A percentile compares a stretch with the other conserved stretches of the same genome.
Conservation (phyloP, 495 filamentous ascomycete genomes). For the Sphaerosporella brunnea region DNA sequence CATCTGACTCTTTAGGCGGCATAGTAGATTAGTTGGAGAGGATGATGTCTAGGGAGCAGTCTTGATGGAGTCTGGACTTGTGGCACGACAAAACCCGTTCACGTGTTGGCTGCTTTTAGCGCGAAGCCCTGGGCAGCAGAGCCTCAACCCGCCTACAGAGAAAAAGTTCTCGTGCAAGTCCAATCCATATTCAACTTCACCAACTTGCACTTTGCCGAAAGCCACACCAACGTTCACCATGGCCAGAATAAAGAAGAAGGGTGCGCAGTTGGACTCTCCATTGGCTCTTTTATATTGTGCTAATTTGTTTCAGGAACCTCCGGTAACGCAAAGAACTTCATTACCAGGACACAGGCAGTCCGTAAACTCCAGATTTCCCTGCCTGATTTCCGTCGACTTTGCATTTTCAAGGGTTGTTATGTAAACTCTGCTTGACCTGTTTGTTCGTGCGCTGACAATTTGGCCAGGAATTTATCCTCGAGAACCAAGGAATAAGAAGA, state of each 20-base stretch:
- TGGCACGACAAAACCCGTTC: too few species aligned
- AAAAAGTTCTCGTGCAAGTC: slow-evolving; percentile 1
- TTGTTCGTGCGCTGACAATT: slow-evolving; percentile 1
- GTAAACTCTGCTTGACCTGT: slow-evolving; percentile 1
- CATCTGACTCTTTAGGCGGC: slow-evolving; percentile 23
- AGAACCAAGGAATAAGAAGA: slow-evolving; percentile 90
- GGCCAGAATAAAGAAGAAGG: slow-evolving; percentile 88
- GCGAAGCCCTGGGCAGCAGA: background rate
- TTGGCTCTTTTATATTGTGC: background rate
- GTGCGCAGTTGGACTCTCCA: slow-evolving; percentile 28
- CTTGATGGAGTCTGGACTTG: too few species aligned
- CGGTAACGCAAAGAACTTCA: slow-evolving; percentile 94
- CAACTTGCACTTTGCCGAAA: background rate
- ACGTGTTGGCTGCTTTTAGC: too few species aligned
- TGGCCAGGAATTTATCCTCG: slow-evolving; percentile 72
- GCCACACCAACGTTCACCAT: slow-evolving; percentile 33
- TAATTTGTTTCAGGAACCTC: slow-evolving; percentile 42
- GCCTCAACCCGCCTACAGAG: background rate
- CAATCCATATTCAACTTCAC: background rate
- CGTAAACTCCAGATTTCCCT: slow-evolving; percentile 94
- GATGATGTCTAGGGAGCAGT: background rate
- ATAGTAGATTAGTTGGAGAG: slow-evolving; percentile 5
- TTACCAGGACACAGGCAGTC: slow-evolving; percentile 88
- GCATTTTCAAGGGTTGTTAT: slow-evolving; percentile 97
- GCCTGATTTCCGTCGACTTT: slow-evolving; percentile 90